Conservation (phyloP, 768 basidiomycete species). For the Dacryopinax primogenitus region DNA sequence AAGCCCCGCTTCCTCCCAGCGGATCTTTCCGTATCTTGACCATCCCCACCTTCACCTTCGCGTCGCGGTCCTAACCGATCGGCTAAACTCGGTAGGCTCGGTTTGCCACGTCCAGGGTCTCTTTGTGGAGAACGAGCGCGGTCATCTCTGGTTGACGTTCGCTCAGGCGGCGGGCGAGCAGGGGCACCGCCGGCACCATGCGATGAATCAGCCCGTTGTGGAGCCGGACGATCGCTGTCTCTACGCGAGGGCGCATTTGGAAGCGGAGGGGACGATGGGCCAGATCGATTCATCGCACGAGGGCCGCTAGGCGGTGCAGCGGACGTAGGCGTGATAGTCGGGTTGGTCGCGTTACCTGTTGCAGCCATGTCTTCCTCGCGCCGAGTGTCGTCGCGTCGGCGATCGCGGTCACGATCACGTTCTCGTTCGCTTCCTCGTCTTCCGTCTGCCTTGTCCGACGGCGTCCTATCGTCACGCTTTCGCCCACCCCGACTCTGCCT, state of each 20-base stretch:
- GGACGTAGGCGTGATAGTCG: neutral
- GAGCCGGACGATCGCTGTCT: slow-evolving; percentile 7
- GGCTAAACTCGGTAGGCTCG: neutral
- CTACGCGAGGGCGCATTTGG: neutral
- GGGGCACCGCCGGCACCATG: neutral
- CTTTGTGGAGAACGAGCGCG: slow-evolving; percentile 26
- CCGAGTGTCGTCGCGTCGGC: slow-evolving; percentile 5
- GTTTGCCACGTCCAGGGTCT: slow-evolving; percentile 29
- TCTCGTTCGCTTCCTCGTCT: no score
- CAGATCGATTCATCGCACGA: slow-evolving; percentile 1
- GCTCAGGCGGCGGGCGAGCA: neutral
- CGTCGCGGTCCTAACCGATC: neutral
- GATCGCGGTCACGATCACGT: slow-evolving; percentile 8
- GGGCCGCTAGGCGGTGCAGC: slow-evolving; percentile 8
- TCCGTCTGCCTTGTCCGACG: neutral
- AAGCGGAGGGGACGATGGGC: neutral
- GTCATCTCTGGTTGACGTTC: slow-evolving; percentile 11
- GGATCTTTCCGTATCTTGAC: slow-evolving; percentile 1
- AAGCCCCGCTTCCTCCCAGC: slow-evolving; percentile 8
- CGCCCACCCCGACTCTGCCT: neutral
- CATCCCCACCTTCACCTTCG: neutral
- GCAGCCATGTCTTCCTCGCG: neutral
- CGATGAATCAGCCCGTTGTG: neutral
- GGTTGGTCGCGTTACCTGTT: slow-evolving; percentile 1
- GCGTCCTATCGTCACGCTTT: neutral